phyloP scores from a whole-genome alignment of 306 rosid species.

The Chamaecrista fasciculata region DNA sequence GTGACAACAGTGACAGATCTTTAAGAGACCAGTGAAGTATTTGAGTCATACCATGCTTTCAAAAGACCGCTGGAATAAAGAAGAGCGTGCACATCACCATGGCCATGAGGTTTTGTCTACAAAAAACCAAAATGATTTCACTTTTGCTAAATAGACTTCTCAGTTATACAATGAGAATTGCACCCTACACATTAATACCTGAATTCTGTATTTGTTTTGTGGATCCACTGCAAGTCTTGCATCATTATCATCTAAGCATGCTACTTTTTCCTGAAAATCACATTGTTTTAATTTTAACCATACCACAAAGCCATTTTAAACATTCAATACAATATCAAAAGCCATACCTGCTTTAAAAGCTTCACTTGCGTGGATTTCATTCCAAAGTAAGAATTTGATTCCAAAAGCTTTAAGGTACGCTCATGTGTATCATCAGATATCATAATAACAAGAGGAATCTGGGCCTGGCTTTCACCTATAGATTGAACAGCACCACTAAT shows the following conservation, averaged over 20 bases:
- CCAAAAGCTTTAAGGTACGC: slow-evolving; percentile 62
- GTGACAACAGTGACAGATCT: neutral
- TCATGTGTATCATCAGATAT: slow-evolving; percentile 96
- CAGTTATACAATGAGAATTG: slow-evolving; percentile 14
- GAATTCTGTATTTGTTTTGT: slow-evolving; percentile 74
- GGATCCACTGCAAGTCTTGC: slow-evolving; percentile 92
- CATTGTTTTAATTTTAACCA: slow-evolving; percentile 6
- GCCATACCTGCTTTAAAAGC: slow-evolving; percentile 87
- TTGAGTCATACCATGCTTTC: slow-evolving; percentile 63
- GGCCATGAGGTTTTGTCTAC: slow-evolving; percentile 99
- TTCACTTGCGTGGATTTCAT: slow-evolving; percentile 89
- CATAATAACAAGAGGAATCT: slow-evolving; percentile 86
- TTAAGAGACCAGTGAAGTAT: slow-evolving; percentile 20
- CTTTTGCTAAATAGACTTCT: slow-evolving; percentile 13
- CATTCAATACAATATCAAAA: slow-evolving; percentile 18
- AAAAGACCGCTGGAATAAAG: slow-evolving; percentile 93
- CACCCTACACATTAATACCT: slow-evolving; percentile 49
- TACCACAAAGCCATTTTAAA: slow-evolving; percentile 18
- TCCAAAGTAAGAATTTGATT: slow-evolving; percentile 85
- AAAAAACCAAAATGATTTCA: slow-evolving; percentile 28
- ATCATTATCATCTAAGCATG: slow-evolving; percentile 91
- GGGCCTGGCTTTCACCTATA: slow-evolving; percentile 50
- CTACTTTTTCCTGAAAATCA: slow-evolving; percentile 88
- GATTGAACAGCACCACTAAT: slow-evolving; percentile 26
- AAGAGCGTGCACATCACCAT: slow-evolving; percentile 95